Evolutionary conservation across 2,329 filamentous ascomycete genomes (phyloP).

Genomic region (Furcasterigmium furcatum): DNA sequence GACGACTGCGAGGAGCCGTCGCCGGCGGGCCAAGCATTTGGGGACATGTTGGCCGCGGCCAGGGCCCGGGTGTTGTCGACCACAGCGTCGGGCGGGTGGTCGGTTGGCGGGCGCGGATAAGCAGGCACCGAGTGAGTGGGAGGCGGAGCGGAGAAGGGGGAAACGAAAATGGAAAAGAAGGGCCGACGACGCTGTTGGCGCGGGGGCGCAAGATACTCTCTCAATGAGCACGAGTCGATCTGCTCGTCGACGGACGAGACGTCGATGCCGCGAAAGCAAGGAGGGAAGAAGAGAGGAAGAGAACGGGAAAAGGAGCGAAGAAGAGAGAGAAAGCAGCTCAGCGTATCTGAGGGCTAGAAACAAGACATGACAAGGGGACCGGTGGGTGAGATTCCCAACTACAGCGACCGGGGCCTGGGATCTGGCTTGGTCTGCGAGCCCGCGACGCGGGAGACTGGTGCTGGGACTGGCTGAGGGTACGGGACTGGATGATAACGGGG

Average conservation of each 20-base stretch:
- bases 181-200: not conserved
- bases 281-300: not conserved
- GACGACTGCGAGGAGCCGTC: slow-evolving; percentile 23
- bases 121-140: not conserved
- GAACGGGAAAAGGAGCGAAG: not conserved
- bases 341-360: slow-evolving; percentile 6
- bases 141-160: not conserved
- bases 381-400: slow-evolving; percentile 7
- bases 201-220: not conserved
- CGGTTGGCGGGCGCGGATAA: not conserved
- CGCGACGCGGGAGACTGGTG: not conserved
- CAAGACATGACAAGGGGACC: slow-evolving; percentile 4
- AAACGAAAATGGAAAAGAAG: not conserved
- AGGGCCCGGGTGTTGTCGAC: not conserved
- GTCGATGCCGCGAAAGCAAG: not conserved
- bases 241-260: not conserved
- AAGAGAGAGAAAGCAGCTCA: slow-evolving; percentile 7
- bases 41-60: slow-evolving; percentile 10
- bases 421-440: slow-evolving; percentile 6
- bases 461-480: not conserved
- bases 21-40: slow-evolving; percentile 25
- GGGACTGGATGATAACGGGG: not conserved
- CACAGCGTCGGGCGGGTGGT: not conserved
- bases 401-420: slow-evolving; percentile 11
- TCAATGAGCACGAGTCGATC: not conserved